Evolutionary conservation across 306 rosid species (phyloP).

Genomic region (Astragalus glycyphyllos): DNA sequence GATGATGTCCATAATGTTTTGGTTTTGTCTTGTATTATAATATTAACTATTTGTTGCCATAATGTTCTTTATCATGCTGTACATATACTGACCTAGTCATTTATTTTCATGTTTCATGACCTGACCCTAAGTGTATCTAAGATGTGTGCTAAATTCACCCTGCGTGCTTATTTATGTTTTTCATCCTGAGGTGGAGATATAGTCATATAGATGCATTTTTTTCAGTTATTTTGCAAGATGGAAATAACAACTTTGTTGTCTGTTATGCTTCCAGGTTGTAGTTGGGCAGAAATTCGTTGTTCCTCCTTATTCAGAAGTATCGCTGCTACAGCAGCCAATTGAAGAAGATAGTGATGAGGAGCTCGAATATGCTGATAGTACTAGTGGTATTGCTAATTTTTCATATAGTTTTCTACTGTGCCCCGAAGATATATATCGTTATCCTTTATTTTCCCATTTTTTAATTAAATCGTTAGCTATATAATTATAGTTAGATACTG

Average conservation of each 20-base stretch:
- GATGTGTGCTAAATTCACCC: constrained; percentile 21
- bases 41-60: constrained; percentile 2
- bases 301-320: constrained; percentile 84
- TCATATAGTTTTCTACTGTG: constrained; percentile 42
- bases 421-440: neutral
- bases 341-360: constrained; percentile 97
- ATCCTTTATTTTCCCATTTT: constrained; percentile 18
- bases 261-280: constrained; percentile 71
- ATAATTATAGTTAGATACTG: constrained; percentile 12
- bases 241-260: constrained; percentile 26
- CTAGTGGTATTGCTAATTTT: constrained; percentile 66
- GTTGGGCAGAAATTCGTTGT: constrained; percentile 78
- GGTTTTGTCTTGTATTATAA: constrained; percentile 14
- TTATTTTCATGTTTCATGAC: constrained; percentile 7
- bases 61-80: constrained; percentile 17
- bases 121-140: constrained; percentile 8
- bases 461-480: constrained; percentile 22
- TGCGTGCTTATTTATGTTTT: constrained; percentile 23
- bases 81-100: constrained; percentile 24
- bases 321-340: constrained; percentile 81
- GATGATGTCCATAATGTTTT: constrained; percentile 26
- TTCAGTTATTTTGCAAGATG: constrained; percentile 19
- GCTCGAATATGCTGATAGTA: constrained; percentile 94
- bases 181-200: neutral
- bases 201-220: constrained; percentile 1